Conservation (phyloP, 2,329 filamentous ascomycete species). For the Elsinoe batatas region DNA sequence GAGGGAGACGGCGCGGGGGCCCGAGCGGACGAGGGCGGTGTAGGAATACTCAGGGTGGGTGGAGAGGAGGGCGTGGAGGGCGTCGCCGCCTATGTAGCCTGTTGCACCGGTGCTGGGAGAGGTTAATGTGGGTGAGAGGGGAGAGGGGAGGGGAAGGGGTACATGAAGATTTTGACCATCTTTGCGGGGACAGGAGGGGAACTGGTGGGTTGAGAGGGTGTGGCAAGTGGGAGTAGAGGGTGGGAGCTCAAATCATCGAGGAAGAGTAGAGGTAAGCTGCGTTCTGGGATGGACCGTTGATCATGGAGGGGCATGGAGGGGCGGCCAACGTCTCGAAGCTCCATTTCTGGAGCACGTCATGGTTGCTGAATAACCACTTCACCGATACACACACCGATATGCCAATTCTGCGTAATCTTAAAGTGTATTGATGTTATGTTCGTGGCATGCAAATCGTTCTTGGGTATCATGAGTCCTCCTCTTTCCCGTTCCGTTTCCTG, state of each 20-base stretch:
- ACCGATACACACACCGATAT: no score
- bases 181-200: background rate
- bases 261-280: no score
- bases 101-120: conserved; percentile 12
- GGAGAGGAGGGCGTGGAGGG: conserved; percentile 34
- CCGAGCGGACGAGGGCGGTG: conserved; percentile 39
- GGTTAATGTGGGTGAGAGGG: background rate
- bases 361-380: no score
- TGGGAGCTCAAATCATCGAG: no score
- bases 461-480: background rate
- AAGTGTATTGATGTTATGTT: no score
- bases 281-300: no score
- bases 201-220: background rate
- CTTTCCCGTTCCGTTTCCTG: background rate
- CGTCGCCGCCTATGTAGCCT: conserved; percentile 39
- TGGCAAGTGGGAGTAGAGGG: no score
- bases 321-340: no score
- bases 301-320: no score
- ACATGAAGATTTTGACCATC: conserved; percentile 6
- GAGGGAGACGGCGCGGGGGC: conserved; percentile 13
- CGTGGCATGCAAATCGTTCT: background rate
- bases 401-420: no score
- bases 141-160: background rate
- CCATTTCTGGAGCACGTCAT: no score
- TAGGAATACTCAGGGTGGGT: conserved; percentile 42